A percentile compares a stretch with the other conserved stretches of the same genome.
Conservation (phyloP, 176 grass and related monocot species). For the Luzula sylvatica region DNA sequence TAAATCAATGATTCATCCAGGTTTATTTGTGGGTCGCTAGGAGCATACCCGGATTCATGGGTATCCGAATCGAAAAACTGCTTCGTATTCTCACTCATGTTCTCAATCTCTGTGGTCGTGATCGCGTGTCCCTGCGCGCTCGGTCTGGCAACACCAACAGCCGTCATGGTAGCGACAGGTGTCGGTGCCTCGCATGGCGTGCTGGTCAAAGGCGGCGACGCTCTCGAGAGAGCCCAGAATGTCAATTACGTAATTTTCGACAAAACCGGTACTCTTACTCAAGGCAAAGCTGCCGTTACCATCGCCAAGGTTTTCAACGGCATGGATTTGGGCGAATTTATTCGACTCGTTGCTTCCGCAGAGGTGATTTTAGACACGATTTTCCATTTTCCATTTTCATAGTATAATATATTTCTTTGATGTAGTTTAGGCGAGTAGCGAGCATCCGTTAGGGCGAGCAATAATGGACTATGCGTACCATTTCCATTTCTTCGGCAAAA, state of each 20-base stretch:
- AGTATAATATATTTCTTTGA: no score
- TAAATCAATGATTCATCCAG: slow-evolving; percentile 9
- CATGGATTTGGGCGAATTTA: slow-evolving; percentile 90
- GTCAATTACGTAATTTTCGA: slow-evolving; percentile 85
- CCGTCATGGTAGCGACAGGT: slow-evolving; percentile 97
- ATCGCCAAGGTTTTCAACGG: slow-evolving; percentile 64
- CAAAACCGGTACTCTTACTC: slow-evolving; percentile 90
- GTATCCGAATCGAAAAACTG: slow-evolving; percentile 63
- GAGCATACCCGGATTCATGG: slow-evolving; percentile 88
- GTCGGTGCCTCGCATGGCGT: slow-evolving; percentile 86
- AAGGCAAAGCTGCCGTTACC: slow-evolving; percentile 93
- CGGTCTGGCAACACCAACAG: slow-evolving; percentile 93
- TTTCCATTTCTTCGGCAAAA: slow-evolving; percentile 82
- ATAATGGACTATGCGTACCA: slow-evolving; percentile 88
- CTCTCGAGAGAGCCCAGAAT: slow-evolving; percentile 78
- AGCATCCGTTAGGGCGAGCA: slow-evolving; percentile 88
- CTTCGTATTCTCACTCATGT: slow-evolving; percentile 98
- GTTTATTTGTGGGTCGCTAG: slow-evolving; percentile 85
- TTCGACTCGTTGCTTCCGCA: slow-evolving; percentile 84
- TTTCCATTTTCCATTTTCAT: no score
- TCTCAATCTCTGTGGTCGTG: slow-evolving; percentile 92
- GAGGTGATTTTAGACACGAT: slow-evolving; percentile 57
- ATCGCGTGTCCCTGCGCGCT: slow-evolving; percentile 97
- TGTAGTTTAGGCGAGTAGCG: slow-evolving; percentile 85
- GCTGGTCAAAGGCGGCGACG: slow-evolving; percentile 93